Percentiles rank a stretch among this genome's conserved stretches.
Conservation (phyloP, 495 filamentous ascomycete genomes). For the Rhypophila decipiens region DNA sequence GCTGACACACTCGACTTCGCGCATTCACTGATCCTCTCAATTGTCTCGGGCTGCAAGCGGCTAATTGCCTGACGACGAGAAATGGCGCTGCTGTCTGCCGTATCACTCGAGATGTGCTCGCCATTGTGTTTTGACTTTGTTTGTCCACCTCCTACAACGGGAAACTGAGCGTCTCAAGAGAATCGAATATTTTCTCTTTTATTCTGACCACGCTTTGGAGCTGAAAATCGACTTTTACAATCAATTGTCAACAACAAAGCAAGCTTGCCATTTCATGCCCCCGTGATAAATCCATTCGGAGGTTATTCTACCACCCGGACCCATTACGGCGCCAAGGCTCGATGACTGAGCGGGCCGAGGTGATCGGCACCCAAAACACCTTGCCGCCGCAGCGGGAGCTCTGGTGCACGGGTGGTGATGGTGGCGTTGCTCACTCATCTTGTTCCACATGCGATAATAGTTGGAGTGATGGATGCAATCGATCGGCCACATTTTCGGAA, state of each 20-base stretch:
- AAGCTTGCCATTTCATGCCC: neutral
- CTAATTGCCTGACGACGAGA: neutral
- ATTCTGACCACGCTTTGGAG: no score
- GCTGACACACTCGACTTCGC: neutral
- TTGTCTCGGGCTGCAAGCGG: neutral
- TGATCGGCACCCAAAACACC: neutral
- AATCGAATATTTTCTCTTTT: no score
- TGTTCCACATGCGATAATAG: no score
- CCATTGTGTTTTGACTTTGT: conserved; percentile 4
- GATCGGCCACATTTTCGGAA: no score
- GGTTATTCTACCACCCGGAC: neutral
- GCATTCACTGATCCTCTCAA: neutral
- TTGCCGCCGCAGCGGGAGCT: no score
- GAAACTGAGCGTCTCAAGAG: neutral
- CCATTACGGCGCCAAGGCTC: neutral
- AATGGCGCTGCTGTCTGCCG: conserved; percentile 5
- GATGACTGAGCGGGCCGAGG: neutral
- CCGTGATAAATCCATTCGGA: neutral
- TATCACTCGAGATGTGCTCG: conserved; percentile 7
- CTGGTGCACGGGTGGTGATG: no score
- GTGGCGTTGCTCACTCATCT: no score
- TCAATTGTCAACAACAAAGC: neutral
- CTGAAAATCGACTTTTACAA: no score
- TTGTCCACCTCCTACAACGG: neutral
- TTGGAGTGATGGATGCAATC: no score